Evolutionary conservation across 768 basidiomycete genomes (phyloP).

Genomic region (Pleurotus tuoliensis): DNA sequence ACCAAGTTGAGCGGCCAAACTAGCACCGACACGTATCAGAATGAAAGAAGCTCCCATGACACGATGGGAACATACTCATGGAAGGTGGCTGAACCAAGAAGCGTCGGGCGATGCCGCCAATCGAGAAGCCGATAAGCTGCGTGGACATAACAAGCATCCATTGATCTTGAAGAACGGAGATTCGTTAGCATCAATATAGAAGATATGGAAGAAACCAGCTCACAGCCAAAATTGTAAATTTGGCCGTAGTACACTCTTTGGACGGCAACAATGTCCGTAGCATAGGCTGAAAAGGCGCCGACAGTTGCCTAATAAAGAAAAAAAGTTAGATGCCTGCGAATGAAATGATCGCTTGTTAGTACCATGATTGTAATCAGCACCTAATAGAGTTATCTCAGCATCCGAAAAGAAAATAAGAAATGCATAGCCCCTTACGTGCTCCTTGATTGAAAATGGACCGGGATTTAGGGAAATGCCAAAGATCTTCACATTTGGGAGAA

Average conservation of each 20-base stretch:
- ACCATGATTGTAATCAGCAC: slow-evolving; percentile 56
- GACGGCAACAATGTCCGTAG: slow-evolving; percentile 74
- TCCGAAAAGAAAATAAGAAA: slow-evolving; percentile 19
- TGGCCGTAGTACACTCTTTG: slow-evolving; percentile 72
- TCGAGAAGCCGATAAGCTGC: slow-evolving; percentile 79
- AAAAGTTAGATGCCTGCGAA: neutral
- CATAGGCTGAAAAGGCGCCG: slow-evolving; percentile 55
- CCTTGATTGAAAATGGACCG: slow-evolving; percentile 73
- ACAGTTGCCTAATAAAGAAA: slow-evolving; percentile 30
- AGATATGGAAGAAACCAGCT: slow-evolving; percentile 16
- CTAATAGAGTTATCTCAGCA: slow-evolving; percentile 16
- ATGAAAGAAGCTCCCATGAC: neutral
- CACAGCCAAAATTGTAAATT: slow-evolving; percentile 54
- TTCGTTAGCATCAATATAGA: neutral
- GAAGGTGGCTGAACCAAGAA: slow-evolving; percentile 74
- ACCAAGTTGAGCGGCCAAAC: slow-evolving; percentile 83
- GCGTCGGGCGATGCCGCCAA: slow-evolving; percentile 66
- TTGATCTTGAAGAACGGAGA: slow-evolving; percentile 43
- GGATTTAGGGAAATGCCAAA: slow-evolving; percentile 56
- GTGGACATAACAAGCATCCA: slow-evolving; percentile 78
- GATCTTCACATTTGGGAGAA: slow-evolving; percentile 48
- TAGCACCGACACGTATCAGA: slow-evolving; percentile 34
- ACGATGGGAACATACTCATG: slow-evolving; percentile 43
- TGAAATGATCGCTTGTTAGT: neutral
- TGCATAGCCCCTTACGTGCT: slow-evolving; percentile 46